These are phyloP conservation scores for Coprinopsis strossmayeri DNA, from an alignment of 768 basidiomycete genomes.

Conservation along the genomic window DNA sequence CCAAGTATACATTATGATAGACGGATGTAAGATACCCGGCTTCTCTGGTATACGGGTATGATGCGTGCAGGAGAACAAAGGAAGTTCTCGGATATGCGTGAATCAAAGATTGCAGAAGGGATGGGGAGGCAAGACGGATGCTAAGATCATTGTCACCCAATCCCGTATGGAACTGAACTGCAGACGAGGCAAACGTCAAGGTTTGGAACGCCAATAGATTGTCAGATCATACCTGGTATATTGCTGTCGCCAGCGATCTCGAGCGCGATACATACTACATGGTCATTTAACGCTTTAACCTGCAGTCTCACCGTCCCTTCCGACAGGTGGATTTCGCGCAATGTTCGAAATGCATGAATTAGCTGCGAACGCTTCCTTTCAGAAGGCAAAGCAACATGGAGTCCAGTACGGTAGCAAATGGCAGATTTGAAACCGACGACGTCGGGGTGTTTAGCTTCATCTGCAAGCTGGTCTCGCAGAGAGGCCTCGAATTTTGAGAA, in stretches of 20 bases:
- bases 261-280: slow-evolving; percentile 51
- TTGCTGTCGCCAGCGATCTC: slow-evolving; percentile 41
- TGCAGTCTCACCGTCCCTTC: slow-evolving; percentile 42
- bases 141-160: slow-evolving; percentile 70
- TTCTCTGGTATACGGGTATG: slow-evolving; percentile 76
- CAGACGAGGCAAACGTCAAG: no score
- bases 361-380: background rate
- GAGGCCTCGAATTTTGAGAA: slow-evolving; percentile 24
- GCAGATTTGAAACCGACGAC: slow-evolving; percentile 74
- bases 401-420: slow-evolving; percentile 71
- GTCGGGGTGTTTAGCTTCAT: slow-evolving; percentile 33
- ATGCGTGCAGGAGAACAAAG: slow-evolving; percentile 66
- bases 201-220: no score
- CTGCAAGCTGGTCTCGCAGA: slow-evolving; percentile 30
- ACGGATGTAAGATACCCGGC: slow-evolving; percentile 71
- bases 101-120: slow-evolving; percentile 64
- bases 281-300: slow-evolving; percentile 61
- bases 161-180: slow-evolving; percentile 84
- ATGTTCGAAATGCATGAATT: slow-evolving; percentile 16
- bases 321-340: slow-evolving; percentile 28
- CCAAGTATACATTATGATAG: slow-evolving; percentile 69
- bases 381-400: slow-evolving; percentile 37
- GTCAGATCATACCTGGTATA: slow-evolving; percentile 66
- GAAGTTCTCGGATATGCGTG: slow-evolving; percentile 51
- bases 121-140: slow-evolving; percentile 39